Conservation (phyloP, 108 stramenopile genomes). For the Bacterosira constricta region DNA sequence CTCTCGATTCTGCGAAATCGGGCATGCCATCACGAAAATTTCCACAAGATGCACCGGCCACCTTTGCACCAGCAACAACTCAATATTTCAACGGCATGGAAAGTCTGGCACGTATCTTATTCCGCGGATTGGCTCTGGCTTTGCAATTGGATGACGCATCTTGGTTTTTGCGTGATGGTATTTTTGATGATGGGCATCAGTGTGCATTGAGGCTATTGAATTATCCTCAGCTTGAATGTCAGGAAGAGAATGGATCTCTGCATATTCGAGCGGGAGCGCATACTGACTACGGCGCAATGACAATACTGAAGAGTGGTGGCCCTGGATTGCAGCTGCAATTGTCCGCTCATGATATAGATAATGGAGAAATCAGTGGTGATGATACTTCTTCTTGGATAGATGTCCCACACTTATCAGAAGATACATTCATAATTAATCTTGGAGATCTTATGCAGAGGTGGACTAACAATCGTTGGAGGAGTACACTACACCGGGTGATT, state of each 20-base stretch:
- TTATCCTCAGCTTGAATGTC: conserved; percentile 59
- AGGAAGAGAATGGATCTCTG: neutral
- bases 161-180: conserved; percentile 23
- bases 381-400: conserved; percentile 56
- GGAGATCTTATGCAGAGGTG: conserved; percentile 91
- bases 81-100: conserved; percentile 79
- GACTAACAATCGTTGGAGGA: conserved; percentile 79
- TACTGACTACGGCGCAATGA: conserved; percentile 89
- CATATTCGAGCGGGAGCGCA: conserved; percentile 73
- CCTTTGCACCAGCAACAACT: conserved; percentile 43
- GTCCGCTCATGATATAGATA: conserved; percentile 24
- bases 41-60: conserved; percentile 38
- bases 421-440: conserved; percentile 85
- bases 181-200: conserved; percentile 77
- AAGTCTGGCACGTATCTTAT: conserved; percentile 52
- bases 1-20: conserved; percentile 46
- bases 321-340: conserved; percentile 67
- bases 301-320: conserved; percentile 72
- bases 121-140: conserved; percentile 73
- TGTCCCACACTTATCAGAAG: conserved; percentile 62
- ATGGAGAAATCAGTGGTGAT: neutral
- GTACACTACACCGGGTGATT: conserved; percentile 85
- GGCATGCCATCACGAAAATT: conserved; percentile 78
- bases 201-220: conserved; percentile 80
- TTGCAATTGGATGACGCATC: conserved; percentile 48